Percentiles rank a stretch among this genome's conserved stretches.
Evolutionary conservation across 1,139 yeast species (phyloP).

Genomic region (Geotrichum aggregatum): DNA sequence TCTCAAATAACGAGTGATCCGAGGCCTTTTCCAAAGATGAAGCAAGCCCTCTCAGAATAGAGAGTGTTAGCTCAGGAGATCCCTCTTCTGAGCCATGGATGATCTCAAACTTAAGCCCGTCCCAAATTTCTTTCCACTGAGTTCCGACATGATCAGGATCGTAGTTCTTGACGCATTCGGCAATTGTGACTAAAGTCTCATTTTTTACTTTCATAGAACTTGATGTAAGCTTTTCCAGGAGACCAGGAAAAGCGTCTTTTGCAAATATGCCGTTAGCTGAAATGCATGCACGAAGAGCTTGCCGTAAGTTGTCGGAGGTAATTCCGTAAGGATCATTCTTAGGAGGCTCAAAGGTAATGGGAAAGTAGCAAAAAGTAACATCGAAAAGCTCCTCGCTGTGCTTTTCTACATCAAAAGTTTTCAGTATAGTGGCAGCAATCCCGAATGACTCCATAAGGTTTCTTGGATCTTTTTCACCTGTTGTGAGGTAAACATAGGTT

Average conservation of each 20-base stretch:
- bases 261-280: constrained; percentile 65
- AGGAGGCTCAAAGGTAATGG: constrained; percentile 92
- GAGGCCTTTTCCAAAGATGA: constrained; percentile 34
- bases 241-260: constrained; percentile 66
- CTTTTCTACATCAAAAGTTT: constrained; percentile 42
- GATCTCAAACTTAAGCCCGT: constrained; percentile 80
- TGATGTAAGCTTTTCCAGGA: constrained; percentile 80
- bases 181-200: constrained; percentile 67
- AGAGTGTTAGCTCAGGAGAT: constrained; percentile 45
- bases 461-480: constrained; percentile 92
- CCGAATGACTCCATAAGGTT: constrained; percentile 70
- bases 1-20: constrained; percentile 25
- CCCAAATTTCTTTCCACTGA: constrained; percentile 77
- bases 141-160: constrained; percentile 44
- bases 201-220: constrained; percentile 72
- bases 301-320: constrained; percentile 66
- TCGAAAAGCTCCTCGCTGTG: constrained; percentile 70
- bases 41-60: constrained; percentile 47
- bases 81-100: constrained; percentile 64
- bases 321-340: constrained; percentile 85
- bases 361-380: constrained; percentile 89
- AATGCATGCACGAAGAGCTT: constrained; percentile 50
- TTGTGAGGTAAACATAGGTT: constrained; percentile 62
- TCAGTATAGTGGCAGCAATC: constrained; percentile 51
- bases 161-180: constrained; percentile 53